Evolutionary conservation across 345 rosid genomes (phyloP), one percentile per base, ranked within the genome.

Genomic region (Salix purpurea): DNA sequence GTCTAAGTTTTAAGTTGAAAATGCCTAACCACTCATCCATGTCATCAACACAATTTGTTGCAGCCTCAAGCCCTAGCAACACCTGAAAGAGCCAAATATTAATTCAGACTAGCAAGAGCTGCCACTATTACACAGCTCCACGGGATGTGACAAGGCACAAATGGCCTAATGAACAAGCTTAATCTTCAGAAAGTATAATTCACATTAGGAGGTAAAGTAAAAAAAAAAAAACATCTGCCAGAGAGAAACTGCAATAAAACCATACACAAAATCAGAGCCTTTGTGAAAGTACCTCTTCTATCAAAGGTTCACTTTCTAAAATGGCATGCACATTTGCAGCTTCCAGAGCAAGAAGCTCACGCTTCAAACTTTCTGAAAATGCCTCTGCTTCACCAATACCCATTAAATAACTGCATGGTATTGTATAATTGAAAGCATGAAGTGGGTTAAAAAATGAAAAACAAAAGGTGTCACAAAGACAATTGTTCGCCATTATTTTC

Each of bases 291-390:
- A 96, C 98, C 91, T 92, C 95, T 26, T 93, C 98, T 80, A 96
- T 86, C 83, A 96, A 75, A 32, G 98, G 98, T 87, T 91, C 97
- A 84, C 90, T 96, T 88, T 96, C 99, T 89, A 96, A 83, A 82
- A 92, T 92, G 81, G 98, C 99, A 88, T 96, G 99, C 78, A 96
- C 98, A 75, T 96, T 96, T 77, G 99, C 99, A 19, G 99, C 99
- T 89, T 96, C 99, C 76, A 96, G 86, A 32, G 99, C 99, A 76
- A 85, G 98, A 86, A 95, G 96, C 86, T 96, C 98, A 74, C 99
- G 88, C 90, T 90, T 96, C 84, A 96, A 85, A 83, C 98, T 90
- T 86, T 96, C 99, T 76, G 99, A 96, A 85, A 93, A 96, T 70
- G 94, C 99, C 87, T 92, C 98, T 69, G 98, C 99, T 86, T 96